Evolutionary conservation across 2,329 filamentous ascomycete genomes (phyloP).

Genomic region (Fusarium sp.): DNA sequence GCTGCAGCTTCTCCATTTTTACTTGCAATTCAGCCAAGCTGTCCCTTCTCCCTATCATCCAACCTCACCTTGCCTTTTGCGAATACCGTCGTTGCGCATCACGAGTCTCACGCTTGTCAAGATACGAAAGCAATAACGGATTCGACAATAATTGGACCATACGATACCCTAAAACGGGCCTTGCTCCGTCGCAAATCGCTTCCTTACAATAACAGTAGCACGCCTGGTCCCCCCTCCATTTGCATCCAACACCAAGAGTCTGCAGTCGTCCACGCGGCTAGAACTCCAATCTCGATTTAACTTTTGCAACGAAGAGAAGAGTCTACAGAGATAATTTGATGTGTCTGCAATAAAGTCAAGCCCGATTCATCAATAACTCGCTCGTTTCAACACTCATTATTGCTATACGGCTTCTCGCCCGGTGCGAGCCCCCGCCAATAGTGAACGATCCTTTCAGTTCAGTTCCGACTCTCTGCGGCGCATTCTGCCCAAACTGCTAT

Average conservation of each 20-base stretch:
- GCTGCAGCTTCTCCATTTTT: slow-evolving; percentile 31
- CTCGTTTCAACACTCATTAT: slow-evolving; percentile 28
- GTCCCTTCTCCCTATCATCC: slow-evolving; percentile 35
- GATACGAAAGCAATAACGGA: slow-evolving; percentile 20
- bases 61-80: slow-evolving; percentile 23
- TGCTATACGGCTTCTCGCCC: slow-evolving; percentile 31
- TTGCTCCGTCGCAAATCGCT: slow-evolving; percentile 26
- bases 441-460: slow-evolving; percentile 10
- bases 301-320: not conserved
- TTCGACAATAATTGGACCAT: slow-evolving; percentile 21
- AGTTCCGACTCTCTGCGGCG: slow-evolving; percentile 12
- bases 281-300: slow-evolving; percentile 1
- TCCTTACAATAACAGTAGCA: not conserved
- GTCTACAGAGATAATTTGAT: slow-evolving; percentile 26
- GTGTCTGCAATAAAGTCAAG: slow-evolving; percentile 32
- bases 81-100: slow-evolving; percentile 34
- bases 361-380: not conserved
- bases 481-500: slow-evolving; percentile 1
- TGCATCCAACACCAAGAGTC: slow-evolving; percentile 3
- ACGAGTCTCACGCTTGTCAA: slow-evolving; percentile 29
- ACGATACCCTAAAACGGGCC: slow-evolving; percentile 21
- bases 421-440: slow-evolving; percentile 39
- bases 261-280: slow-evolving; percentile 11
- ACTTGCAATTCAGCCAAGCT: slow-evolving; percentile 41
- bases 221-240: not conserved